These are phyloP conservation scores for Hanseniaspora sp. DNA, from an alignment of 1,139 yeast species.

Conservation along the genomic window DNA sequence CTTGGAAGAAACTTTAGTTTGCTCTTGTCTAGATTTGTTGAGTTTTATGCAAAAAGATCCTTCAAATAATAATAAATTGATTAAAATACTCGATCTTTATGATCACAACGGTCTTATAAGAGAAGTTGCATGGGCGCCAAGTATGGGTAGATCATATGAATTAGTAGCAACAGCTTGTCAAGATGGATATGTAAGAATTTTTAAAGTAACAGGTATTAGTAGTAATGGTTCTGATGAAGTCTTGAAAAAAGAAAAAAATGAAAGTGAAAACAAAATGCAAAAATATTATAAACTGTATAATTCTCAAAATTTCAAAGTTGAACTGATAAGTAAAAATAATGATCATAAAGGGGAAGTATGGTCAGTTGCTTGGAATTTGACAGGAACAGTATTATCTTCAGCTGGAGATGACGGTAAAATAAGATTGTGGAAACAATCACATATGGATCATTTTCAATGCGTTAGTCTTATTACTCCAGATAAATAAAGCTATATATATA, in stretches of 20 bases:
- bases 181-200: slow-evolving; percentile 83
- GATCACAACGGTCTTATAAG: slow-evolving; percentile 82
- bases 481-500: background rate
- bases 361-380: slow-evolving; percentile 89
- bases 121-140: slow-evolving; percentile 93
- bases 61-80: slow-evolving; percentile 34
- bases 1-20: slow-evolving; percentile 67
- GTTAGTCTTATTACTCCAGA: slow-evolving; percentile 79
- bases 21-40: slow-evolving; percentile 81
- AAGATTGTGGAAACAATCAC: slow-evolving; percentile 82
- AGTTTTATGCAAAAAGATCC: slow-evolving; percentile 52
- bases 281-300: background rate
- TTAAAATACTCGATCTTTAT: slow-evolving; percentile 40
- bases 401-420: slow-evolving; percentile 95
- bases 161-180: slow-evolving; percentile 90
- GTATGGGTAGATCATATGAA: slow-evolving; percentile 84
- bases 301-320: slow-evolving; percentile 32
- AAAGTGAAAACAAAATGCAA: background rate
- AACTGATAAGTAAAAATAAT: slow-evolving; percentile 45
- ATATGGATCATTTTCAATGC: slow-evolving; percentile 79
- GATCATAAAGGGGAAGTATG: slow-evolving; percentile 89
- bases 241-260: slow-evolving; percentile 16
- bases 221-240: slow-evolving; percentile 12
- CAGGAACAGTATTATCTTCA: slow-evolving; percentile 84
- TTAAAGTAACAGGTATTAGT: slow-evolving; percentile 47